Evolutionary conservation across 805 yeast species (phyloP), one percentile per base, ranked within the genome.

Genomic region (Millerozyma miso): DNA sequence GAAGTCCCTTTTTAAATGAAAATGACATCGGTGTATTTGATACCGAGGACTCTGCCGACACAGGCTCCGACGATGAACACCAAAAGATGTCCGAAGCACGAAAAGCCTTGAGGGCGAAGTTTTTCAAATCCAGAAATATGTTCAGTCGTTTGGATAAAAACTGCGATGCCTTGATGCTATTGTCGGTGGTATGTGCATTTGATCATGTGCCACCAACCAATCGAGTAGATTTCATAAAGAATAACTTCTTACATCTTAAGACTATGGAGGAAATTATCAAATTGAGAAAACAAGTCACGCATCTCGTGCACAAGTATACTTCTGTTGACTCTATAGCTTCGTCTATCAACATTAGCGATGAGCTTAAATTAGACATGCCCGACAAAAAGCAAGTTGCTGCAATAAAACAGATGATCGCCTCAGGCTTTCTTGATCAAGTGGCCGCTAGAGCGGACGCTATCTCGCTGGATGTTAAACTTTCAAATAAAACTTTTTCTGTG

Each of bases 391-490:
- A 93, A 64, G 58, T 88, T 4, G 76, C 80, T 41, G 85, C 93
- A 0, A 63, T 93, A 48, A 90, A 88, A 56, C 99, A 93, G 63
- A 90, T 93, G 81, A 72, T 91, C 3, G 79, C 96, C 4, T 83
- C 97, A 0, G 99, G 98, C 0, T 93, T 86, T 54, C 74, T 93
- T 33, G 99, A 93, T 60, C 95, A 87, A 57, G 76, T 91, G 17
- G 95, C 95, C 1, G 77, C 88, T 13, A 73, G 98, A 47, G 90
- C 88, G 1, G 97, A 90, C 55, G 52, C 80, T 26, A 64, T 81
- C 4, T 80, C 86, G 15, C 69, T 81, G 1, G 95, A 85, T 15
- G 71, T 80, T 5, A 69, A 63, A 37, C 62, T 83, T 3, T 68
- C 83, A 1, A 84, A 83, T 47, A 81, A 75, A 40, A 69, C 83